phyloP scores from a whole-genome alignment of 2,329 filamentous ascomycete genomes.

The Westerdykella ornata region DNA sequence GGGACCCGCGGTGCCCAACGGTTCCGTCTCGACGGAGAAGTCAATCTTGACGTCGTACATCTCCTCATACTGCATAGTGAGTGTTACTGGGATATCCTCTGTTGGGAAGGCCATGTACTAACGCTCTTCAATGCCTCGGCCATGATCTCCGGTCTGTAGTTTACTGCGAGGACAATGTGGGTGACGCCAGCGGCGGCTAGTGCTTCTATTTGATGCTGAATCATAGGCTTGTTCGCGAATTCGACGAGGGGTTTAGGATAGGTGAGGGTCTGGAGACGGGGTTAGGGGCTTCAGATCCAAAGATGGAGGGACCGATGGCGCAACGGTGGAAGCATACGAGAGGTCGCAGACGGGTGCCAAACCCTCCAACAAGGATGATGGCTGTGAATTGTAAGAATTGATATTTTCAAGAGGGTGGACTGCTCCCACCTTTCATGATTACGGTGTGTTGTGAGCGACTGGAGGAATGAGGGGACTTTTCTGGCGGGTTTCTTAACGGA shows the following conservation, averaged over 20 bases:
- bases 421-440: slow-evolving; percentile 38
- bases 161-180: slow-evolving; percentile 95
- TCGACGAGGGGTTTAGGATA: slow-evolving; percentile 96
- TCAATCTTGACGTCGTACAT: slow-evolving; percentile 91
- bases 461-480: slow-evolving; percentile 1
- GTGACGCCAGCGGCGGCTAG: slow-evolving; percentile 90
- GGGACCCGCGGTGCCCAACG: slow-evolving; percentile 88
- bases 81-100: slow-evolving; percentile 9
- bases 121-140: slow-evolving; percentile 87
- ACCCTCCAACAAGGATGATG: slow-evolving; percentile 98
- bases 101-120: slow-evolving; percentile 21
- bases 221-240: slow-evolving; percentile 99
- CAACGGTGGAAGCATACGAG: slow-evolving; percentile 54
- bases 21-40: slow-evolving; percentile 94
- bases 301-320: slow-evolving; percentile 10
- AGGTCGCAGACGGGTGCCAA: slow-evolving; percentile 94
- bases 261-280: slow-evolving; percentile 68
- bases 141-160: slow-evolving; percentile 98
- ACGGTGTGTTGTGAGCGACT: slow-evolving; percentile 17
- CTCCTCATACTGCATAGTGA: slow-evolving; percentile 63
- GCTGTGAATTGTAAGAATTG: slow-evolving; percentile 47
- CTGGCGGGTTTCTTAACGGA: slow-evolving; percentile 6
- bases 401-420: slow-evolving; percentile 2
- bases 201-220: slow-evolving; percentile 94
- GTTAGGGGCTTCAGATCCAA: slow-evolving; percentile 17